A percentile compares a stretch with the other conserved stretches of the same genome.
Conservation (phyloP, 2,329 filamentous ascomycete species). For the Lachnellula cervina region DNA sequence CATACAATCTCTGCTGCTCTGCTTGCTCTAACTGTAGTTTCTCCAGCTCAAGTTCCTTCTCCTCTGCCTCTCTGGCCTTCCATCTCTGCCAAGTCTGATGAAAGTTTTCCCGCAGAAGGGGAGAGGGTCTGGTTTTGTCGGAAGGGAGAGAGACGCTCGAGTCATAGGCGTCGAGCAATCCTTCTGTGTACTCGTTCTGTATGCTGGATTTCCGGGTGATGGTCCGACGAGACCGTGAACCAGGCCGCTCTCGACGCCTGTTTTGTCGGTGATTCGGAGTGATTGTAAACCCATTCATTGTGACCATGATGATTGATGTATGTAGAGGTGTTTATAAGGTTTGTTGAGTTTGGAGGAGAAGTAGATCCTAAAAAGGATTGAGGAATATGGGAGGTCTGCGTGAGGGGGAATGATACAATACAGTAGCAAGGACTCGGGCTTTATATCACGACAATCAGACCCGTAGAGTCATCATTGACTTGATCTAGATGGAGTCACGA, state of each 20-base stretch:
- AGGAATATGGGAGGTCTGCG: conserved; percentile 20
- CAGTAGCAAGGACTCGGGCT: conserved; percentile 7
- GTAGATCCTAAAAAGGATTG: conserved; percentile 11
- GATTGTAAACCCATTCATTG: conserved; percentile 17
- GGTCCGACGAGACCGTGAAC: conserved; percentile 28
- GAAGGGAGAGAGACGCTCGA: conserved; percentile 22
- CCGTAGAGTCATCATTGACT: conserved; percentile 15
- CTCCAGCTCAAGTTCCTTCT: conserved; percentile 23
- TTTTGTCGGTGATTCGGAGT: conserved; percentile 28
- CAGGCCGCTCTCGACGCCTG: conserved; percentile 29
- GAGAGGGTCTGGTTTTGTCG: conserved; percentile 24
- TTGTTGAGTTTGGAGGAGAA: background rate
- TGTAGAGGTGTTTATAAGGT: background rate
- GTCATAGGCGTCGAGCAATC: conserved; percentile 25
- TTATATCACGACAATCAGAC: conserved; percentile 16
- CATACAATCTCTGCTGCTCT: conserved; percentile 27
- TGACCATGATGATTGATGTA: conserved; percentile 14
- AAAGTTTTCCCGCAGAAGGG: conserved; percentile 29
- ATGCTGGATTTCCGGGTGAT: conserved; percentile 24
- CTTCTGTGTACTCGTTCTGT: conserved; percentile 23
- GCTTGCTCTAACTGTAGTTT: conserved; percentile 19
- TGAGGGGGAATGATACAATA: too few species aligned
- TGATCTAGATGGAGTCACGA: conserved; percentile 12
- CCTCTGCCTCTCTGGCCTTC: conserved; percentile 28
- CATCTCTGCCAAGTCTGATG: conserved; percentile 30